Evolutionary conservation across 2,329 filamentous ascomycete genomes (phyloP), one percentile per base, ranked within the genome.

Genomic region (Camptophora hylomeconis): DNA sequence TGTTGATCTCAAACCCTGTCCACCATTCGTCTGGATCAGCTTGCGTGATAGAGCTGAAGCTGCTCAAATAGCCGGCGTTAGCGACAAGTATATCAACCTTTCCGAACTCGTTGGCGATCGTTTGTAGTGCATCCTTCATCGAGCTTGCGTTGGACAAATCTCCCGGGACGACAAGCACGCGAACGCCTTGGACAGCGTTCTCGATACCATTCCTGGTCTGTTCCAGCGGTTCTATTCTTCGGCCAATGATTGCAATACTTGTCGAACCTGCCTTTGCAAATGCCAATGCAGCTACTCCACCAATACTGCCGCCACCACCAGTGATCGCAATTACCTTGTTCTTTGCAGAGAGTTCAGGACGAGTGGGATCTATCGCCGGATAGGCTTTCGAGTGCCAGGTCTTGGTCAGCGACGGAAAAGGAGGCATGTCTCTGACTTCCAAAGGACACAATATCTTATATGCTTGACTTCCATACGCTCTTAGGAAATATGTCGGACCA

Each of bases 181-280:
- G 39, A 5, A 51, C 45, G 2, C 40, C 23, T 1, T 46, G 45
- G 22, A 52, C 15, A 13, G 30, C 24, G 10, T 33, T 12, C 5
- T n/a, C 19, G 19, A 51, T 33, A 5, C 17, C 24, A 9, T 32
- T 20, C 22, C 43, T 44, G 6, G 48, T 48, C 1, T 40, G 34
- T 2, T 51, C 34, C 10, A 61, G 46, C 2, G 43, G 42, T 5
- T 43, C 39, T 0, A 39, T 18, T 2, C 51, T 52, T 5, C 61
- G 58, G 5, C 51, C 57, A 1, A 55, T 33, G 20, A 68, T 45
- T 7, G 56, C 50, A 15, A 65, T 45, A 1, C 39, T 44, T 2
- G 46, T 29, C 5, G 59, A 56, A 0, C 49, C 48, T 0, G 63
- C 64, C 1, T 42, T 32, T 7, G 53, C 49, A 38, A 64, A 53